Percentiles rank a stretch among this genome's conserved stretches.
Evolutionary conservation across 73 alveolate genomes (phyloP).

Genomic region (Halteria grandinella): DNA sequence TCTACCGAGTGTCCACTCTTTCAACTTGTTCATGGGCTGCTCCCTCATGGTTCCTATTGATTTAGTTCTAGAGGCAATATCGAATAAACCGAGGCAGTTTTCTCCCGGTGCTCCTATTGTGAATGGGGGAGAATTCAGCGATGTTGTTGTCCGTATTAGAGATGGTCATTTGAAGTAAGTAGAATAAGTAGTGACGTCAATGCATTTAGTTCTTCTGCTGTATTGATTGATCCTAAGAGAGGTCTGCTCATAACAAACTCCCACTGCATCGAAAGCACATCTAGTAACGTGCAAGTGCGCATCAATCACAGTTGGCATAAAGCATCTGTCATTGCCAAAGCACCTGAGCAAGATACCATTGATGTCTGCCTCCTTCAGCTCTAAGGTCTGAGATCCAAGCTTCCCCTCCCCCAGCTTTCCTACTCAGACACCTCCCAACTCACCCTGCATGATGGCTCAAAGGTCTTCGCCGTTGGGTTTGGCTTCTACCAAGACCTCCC

Average conservation of each 20-base stretch:
- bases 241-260: conserved; percentile 33
- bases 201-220: conserved; percentile 25
- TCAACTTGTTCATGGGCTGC: neutral
- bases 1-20: conserved; percentile 28
- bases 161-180: conserved; percentile 30
- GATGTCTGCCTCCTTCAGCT: conserved; percentile 11
- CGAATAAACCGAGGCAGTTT: neutral
- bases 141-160: neutral
- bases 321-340: conserved; percentile 9
- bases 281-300: neutral
- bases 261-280: conserved; percentile 15
- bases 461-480: conserved; percentile 31
- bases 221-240: neutral
- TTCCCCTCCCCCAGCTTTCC: too few species aligned
- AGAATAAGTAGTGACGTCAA: neutral
- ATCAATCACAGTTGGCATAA: neutral
- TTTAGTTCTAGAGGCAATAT: neutral
- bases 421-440: too few species aligned
- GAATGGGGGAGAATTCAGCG: neutral
- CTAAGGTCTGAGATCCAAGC: too few species aligned
- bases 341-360: conserved; percentile 13
- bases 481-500: conserved; percentile 4
- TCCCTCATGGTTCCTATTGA: conserved; percentile 16
- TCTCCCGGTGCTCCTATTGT: too few species aligned
- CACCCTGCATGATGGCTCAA: conserved; percentile 9